Base-by-base conservation (phyloP, 2,329 filamentous ascomycete genomes). In the Xylariaceae sp. region DNA sequence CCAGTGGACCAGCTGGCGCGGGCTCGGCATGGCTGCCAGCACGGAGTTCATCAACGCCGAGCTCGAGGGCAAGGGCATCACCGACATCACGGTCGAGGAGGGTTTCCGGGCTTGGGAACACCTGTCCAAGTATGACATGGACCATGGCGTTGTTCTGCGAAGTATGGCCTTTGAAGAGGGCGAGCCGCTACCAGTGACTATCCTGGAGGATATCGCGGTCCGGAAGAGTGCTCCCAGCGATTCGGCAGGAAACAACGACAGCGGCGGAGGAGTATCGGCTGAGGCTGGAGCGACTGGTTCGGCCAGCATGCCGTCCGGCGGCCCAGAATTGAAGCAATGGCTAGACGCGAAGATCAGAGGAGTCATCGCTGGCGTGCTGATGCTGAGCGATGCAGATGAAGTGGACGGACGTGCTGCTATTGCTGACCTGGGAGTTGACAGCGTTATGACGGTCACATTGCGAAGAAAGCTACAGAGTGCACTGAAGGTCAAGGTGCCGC, bases 1-100 rank as follows among this genome's bases (percentile, higher is more conserved):
- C 39, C 64, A 67, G 40, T 72, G 63, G 63, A 71, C 66, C 2
- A 55, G 53, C 2, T 72, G 69, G 69, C 56, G 59, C 1, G 63
- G 61, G 0, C 43, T 69, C 19, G 68, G 68, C 3, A 59, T 72
- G 55, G 64, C 59, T 0, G 55, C 41, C 17, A 43, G 42, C 13
- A 41, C 62, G 0, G 64, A 64, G 11, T 66, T 67, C 45, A 51
- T 72, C 16, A 54, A 55, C n/a, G 57, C 61, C 0, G 69, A 72
- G 47, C 50, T 72, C 4, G 51, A 61, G 15, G 57, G 49, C 41
- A 67, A 65, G 44, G 68, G 68, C 3, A 65, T 73, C 37, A 68
- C 65, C 1, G 64, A 65, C 35, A 59, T 73, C 34, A 65, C 59
- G 0, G 45, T 51, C 9, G 58, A 67, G 2, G 68, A 71, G 39